phyloP scores from a whole-genome alignment of 2,329 filamentous ascomycete genomes.

The Phialocephala subalpina region DNA sequence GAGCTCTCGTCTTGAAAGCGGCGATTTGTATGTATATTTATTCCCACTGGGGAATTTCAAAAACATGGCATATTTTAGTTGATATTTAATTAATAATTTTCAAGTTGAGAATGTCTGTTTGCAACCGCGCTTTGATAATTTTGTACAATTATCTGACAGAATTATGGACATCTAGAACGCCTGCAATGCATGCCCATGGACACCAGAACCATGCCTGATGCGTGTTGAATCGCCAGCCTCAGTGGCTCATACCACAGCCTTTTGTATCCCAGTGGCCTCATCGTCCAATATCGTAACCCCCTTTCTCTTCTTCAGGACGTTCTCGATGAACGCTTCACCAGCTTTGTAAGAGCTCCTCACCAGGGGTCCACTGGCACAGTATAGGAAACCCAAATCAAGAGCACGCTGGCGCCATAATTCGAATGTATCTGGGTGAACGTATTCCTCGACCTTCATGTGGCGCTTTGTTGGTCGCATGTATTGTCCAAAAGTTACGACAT shows the following conservation, averaged over 20 bases:
- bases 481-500: slow-evolving; percentile 98
- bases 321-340: slow-evolving; percentile 98
- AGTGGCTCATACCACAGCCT: slow-evolving; percentile 39
- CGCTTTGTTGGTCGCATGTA: slow-evolving; percentile 99
- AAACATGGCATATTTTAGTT: too few species aligned
- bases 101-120: neutral
- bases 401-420: slow-evolving; percentile 91
- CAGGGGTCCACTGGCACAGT: slow-evolving; percentile 91
- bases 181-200: slow-evolving; percentile 24
- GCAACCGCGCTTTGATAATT: neutral
- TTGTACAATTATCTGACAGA: neutral
- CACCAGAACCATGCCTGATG: slow-evolving; percentile 6
- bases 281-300: slow-evolving; percentile 38
- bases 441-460: slow-evolving; percentile 96
- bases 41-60: too few species aligned
- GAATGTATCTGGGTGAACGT: slow-evolving; percentile 90
- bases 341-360: slow-evolving; percentile 98
- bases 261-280: slow-evolving; percentile 39
- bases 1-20: too few species aligned
- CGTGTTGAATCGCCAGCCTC: slow-evolving; percentile 20
- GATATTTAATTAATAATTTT: too few species aligned
- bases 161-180: slow-evolving; percentile 17
- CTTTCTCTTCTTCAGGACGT: slow-evolving; percentile 69
- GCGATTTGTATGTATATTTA: too few species aligned
- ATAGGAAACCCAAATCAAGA: slow-evolving; percentile 94